A percentile compares a stretch with the other conserved stretches of the same genome.
These are phyloP conservation scores for Ophiocordyceps polyrhachis-furcata DNA, from an alignment of 2,329 filamentous ascomycete species.

Conservation along the genomic window DNA sequence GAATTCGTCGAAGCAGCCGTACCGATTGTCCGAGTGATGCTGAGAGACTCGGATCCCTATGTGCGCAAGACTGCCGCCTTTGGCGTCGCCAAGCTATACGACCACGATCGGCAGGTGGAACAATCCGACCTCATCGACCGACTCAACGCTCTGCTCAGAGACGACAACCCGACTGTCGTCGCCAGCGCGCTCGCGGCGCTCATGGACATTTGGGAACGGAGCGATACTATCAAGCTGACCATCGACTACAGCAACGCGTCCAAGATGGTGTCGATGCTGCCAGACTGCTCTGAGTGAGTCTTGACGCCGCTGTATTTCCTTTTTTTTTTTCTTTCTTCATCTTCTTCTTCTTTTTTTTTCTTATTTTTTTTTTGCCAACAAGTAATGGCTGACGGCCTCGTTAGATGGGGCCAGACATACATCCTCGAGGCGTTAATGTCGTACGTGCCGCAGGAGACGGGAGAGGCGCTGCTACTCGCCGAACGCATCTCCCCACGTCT, in stretches of 20 bases:
- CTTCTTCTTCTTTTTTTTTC: background rate
- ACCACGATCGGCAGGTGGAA: conserved; percentile 85
- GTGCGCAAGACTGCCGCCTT: conserved; percentile 95
- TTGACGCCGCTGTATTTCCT: background rate
- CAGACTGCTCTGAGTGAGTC: conserved; percentile 88
- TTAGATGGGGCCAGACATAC: conserved; percentile 94
- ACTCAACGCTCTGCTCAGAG: conserved; percentile 73
- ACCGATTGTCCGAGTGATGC: conserved; percentile 61
- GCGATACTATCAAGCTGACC: conserved; percentile 91
- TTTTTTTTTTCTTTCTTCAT: no score
- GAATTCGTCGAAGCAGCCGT: conserved; percentile 90
- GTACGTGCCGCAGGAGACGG: conserved; percentile 81
- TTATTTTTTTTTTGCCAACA: no score
- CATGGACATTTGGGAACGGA: conserved; percentile 97
- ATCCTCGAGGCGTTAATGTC: conserved; percentile 96
- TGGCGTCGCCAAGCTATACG: conserved; percentile 92
- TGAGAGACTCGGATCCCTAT: conserved; percentile 81
- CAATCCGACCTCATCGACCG: conserved; percentile 79
- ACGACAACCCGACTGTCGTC: conserved; percentile 95
- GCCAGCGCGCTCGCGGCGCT: conserved; percentile 78
- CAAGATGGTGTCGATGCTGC: conserved; percentile 90
- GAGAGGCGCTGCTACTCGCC: conserved; percentile 73
- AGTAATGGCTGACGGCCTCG: background rate
- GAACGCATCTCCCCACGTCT: conserved; percentile 90
- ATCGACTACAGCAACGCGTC: conserved; percentile 96